Evolutionary conservation across 345 rosid species (phyloP), one percentile per base, ranked within the genome.

Genomic region (Citrus inodora): DNA sequence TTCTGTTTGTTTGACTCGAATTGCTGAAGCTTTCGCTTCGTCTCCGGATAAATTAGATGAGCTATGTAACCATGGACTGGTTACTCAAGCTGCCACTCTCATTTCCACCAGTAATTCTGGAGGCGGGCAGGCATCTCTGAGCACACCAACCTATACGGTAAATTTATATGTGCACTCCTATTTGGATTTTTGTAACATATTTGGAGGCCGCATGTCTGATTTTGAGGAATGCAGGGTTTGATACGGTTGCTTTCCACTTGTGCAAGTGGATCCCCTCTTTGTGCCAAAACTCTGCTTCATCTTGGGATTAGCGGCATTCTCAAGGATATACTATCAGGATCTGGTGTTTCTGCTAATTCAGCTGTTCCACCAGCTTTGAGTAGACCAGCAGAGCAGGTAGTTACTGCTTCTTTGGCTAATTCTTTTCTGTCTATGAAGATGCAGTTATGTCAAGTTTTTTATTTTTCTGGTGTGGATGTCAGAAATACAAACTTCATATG

Each of bases 341-440:
- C 98, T 75, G 94, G 98, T 75, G 91, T 86, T 81, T 88, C 97
- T 77, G 87, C 90, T 22, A 97, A 92, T 82, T 85, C 90, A 70
- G 91, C 98, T 69, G 94, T 94, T 63, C 89, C 99, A 27, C 96
- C 97, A 72, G 96, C 97, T 28, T 82, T 97, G 85, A 88, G 92
- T 85, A 89, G 98, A 83, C 99, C 99, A 32, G 89, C 98, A 60
- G 99, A 97, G 76, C 99, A 97, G 98, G 99, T 97, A 80, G 24
- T n/a, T 73, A 17, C 65, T 63, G 48, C 37, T 78, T 72, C 63
- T 68, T 67, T 10, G 64, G 16, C 30, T 10, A 3, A 19, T 78
- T 68, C 69, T n/a, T 59, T 28, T 80, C 53, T 32, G 25, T 77
- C 9, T 69, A 9, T 38, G 40, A 40, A 62, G 69, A 74, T 74